Base-by-base conservation (phyloP, 495 filamentous ascomycete genomes). In the Neurospora sp. region DNA sequence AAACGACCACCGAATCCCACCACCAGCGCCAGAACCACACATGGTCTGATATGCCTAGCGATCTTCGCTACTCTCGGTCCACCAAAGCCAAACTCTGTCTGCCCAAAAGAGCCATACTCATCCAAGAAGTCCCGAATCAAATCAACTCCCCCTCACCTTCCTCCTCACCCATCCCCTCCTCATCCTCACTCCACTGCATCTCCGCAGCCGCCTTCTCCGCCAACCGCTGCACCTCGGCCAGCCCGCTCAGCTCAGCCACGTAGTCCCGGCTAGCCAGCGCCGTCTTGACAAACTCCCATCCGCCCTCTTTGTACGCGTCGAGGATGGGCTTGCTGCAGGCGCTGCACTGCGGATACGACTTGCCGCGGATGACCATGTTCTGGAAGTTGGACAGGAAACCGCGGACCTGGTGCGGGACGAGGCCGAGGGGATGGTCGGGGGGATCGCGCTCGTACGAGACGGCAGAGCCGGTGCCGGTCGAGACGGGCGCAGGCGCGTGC, bases 331-430 rank as follows among this genome's bases (percentile, higher is more conserved):
- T 87, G 74, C 93, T 96, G 80, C 96, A 99, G 23, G 95, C 96
- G 74, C 93, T 96, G 80, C 96, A 99, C 82, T 90, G 94, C 72
- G 94, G 89, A 79, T 97, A 99, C 71, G 91, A 93, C 75, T 86
- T 86, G 10, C 96, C 95, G 74, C 88, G 90, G 69, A 98, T 90
- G 39, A 91, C 82, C 75, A 98, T 87, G 78, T 95, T 97, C 79
- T 93, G 89, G 81, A 95, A 98, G 11, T 82, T 92, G 69, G 90
- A 88, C n/a, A 98, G 86, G 80, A 94, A 98, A 18, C 96, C 96
- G 73, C 96, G 91, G 62, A 99, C 93, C 76, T 95, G 93, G 79
- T 99, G 96, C 20, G 96, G 96, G 1, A 99, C 88, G 73, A 93
- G 86, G 9, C 96, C 96, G 18, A 99, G 88, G 4, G 96, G 92